phyloP scores from a whole-genome alignment of 2,329 filamentous ascomycete species.

The Cladophialophora psammophila region DNA sequence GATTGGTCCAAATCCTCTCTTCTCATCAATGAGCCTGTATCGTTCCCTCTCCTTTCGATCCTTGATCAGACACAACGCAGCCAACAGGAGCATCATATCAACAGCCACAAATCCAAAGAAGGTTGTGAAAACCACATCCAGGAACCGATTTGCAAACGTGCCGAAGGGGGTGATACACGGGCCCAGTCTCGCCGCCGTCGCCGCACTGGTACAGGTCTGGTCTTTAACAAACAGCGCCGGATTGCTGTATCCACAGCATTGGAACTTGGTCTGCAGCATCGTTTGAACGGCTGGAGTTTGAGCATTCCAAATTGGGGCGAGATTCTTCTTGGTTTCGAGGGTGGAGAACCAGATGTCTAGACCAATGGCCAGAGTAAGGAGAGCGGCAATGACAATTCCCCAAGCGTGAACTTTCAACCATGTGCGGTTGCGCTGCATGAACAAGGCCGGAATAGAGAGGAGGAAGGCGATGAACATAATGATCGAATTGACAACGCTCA shows the following conservation, averaged over 20 bases:
- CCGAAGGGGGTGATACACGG: slow-evolving; percentile 75
- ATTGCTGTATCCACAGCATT: slow-evolving; percentile 82
- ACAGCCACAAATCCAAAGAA: slow-evolving; percentile 79
- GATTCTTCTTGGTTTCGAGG: slow-evolving; percentile 69
- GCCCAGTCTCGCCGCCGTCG: slow-evolving; percentile 71
- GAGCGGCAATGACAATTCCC: slow-evolving; percentile 65
- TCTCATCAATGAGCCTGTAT: slow-evolving; percentile 82
- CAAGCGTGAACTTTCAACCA: slow-evolving; percentile 76
- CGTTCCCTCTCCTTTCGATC: slow-evolving; percentile 80
- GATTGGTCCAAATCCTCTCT: slow-evolving; percentile 60
- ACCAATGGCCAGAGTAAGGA: slow-evolving; percentile 72
- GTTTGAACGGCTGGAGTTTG: slow-evolving; percentile 67
- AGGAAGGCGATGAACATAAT: slow-evolving; percentile 75
- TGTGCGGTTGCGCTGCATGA: slow-evolving; percentile 68
- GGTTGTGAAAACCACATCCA: slow-evolving; percentile 79
- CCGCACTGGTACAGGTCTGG: slow-evolving; percentile 70
- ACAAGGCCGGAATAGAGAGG: slow-evolving; percentile 73
- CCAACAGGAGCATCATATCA: slow-evolving; percentile 72
- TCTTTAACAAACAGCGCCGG: slow-evolving; percentile 75
- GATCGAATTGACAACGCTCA: slow-evolving; percentile 74
- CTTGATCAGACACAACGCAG: slow-evolving; percentile 78
- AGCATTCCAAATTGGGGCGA: slow-evolving; percentile 66
- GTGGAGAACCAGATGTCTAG: slow-evolving; percentile 77
- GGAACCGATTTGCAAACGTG: slow-evolving; percentile 72
- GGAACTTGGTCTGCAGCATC: slow-evolving; percentile 76